phyloP scores from a whole-genome alignment of 2,329 filamentous ascomycete species.

The Aspergillus cejpii region DNA sequence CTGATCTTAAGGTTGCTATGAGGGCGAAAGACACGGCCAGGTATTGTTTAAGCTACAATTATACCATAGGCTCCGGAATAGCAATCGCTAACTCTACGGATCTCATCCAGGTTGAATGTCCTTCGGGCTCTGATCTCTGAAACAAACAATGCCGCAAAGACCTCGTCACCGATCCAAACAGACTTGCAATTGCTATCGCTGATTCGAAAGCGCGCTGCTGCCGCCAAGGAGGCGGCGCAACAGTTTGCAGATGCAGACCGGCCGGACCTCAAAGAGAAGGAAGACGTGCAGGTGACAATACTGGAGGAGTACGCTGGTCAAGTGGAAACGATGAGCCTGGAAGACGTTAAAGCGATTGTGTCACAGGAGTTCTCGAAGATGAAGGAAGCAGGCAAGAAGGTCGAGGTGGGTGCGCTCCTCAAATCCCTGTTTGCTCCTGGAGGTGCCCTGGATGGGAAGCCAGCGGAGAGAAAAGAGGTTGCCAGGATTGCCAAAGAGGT shows the following conservation, averaged over 20 bases:
- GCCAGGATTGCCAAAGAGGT: constrained; percentile 37
- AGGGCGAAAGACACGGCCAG: constrained; percentile 44
- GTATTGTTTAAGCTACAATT: constrained; percentile 20
- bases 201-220: constrained; percentile 40
- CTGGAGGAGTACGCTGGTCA: constrained; percentile 42
- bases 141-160: constrained; percentile 45
- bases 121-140: constrained; percentile 46
- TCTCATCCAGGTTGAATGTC: constrained; percentile 39
- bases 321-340: constrained; percentile 37
- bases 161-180: constrained; percentile 40
- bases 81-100: not conserved
- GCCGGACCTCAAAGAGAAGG: constrained; percentile 41
- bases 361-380: constrained; percentile 31
- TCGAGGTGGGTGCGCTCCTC: constrained; percentile 36
- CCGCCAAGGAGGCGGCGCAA: constrained; percentile 34
- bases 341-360: constrained; percentile 38
- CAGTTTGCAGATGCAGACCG: constrained; percentile 40
- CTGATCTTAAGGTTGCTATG: constrained; percentile 47
- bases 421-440: constrained; percentile 39
- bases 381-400: constrained; percentile 31
- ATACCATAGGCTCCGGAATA: not conserved
- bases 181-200: constrained; percentile 44
- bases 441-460: constrained; percentile 41
- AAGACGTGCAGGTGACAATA: constrained; percentile 40
- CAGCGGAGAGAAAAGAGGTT: constrained; percentile 39